Evolutionary conservation across 2,329 filamentous ascomycete species (phyloP).

Genomic region (Aspergillus sp.): DNA sequence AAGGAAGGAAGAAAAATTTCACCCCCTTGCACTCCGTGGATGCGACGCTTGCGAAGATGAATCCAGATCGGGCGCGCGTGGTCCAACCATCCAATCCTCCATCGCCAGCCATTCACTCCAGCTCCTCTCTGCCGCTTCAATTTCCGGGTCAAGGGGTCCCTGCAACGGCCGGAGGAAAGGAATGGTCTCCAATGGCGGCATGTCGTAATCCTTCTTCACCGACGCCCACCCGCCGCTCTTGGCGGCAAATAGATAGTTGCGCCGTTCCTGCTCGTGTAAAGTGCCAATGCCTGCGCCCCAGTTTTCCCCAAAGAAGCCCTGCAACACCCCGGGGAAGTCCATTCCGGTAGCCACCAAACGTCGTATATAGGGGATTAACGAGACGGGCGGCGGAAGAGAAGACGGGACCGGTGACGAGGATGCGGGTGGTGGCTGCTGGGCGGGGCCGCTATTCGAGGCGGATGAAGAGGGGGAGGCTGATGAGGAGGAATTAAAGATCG

Average conservation of each 20-base stretch:
- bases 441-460: no score
- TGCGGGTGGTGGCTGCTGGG: conserved; percentile 31
- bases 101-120: conserved; percentile 96
- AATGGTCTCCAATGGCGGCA: conserved; percentile 70
- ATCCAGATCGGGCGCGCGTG: conserved; percentile 54
- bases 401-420: conserved; percentile 19
- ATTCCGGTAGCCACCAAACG: conserved; percentile 86
- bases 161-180: conserved; percentile 83
- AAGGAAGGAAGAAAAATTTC: background rate
- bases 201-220: conserved; percentile 87
- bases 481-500: conserved; percentile 37
- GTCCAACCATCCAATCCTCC: conserved; percentile 98
- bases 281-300: conserved; percentile 73
- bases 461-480: conserved; percentile 31
- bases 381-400: conserved; percentile 44
- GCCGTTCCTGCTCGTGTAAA: conserved; percentile 78
- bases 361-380: conserved; percentile 79
- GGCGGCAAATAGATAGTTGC: conserved; percentile 90
- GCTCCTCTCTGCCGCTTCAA: conserved; percentile 68
- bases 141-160: conserved; percentile 67
- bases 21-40: conserved; percentile 22
- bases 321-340: conserved; percentile 75
- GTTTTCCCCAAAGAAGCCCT: conserved; percentile 94
- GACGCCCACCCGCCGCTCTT: conserved; percentile 86
- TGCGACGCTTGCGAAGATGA: conserved; percentile 30